Evolutionary conservation across 768 basidiomycete genomes (phyloP).

Genomic region (Wakefieldia striispora): DNA sequence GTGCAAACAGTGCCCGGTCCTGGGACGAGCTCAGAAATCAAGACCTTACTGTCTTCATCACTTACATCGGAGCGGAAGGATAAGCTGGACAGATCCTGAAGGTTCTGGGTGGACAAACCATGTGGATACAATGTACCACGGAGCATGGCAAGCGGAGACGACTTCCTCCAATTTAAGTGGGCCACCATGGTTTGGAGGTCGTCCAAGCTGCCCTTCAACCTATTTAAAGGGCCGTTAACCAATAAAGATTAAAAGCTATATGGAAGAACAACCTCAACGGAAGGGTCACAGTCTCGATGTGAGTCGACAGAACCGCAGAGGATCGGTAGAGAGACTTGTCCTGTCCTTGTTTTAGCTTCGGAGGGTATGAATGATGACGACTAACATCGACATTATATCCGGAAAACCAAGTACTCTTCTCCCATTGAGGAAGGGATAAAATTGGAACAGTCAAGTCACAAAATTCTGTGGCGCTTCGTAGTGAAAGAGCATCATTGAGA

Average conservation of each 20-base stretch:
- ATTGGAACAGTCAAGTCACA: constrained; percentile 53
- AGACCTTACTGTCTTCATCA: background rate
- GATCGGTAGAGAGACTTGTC: constrained; percentile 41
- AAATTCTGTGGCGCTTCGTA: constrained; percentile 49
- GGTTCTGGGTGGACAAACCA: constrained; percentile 19
- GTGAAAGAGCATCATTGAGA: constrained; percentile 62
- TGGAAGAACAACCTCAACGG: constrained; percentile 50
- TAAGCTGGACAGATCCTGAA: constrained; percentile 39
- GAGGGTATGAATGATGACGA: constrained; percentile 9
- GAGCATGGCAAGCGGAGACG: constrained; percentile 54
- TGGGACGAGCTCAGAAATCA: constrained; percentile 1
- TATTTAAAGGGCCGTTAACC: constrained; percentile 12
- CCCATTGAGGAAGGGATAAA: constrained; percentile 45
- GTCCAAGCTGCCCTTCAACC: constrained; percentile 34
- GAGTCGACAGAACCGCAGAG: constrained; percentile 57
- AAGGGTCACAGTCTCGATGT: constrained; percentile 57
- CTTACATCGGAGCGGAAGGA: constrained; percentile 34
- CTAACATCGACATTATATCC: constrained; percentile 15
- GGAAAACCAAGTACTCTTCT: constrained; percentile 28
- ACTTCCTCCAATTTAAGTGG: constrained; percentile 52
- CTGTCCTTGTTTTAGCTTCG: constrained; percentile 23
- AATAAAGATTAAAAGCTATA: background rate
- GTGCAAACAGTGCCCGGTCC: constrained; percentile 34
- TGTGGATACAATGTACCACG: constrained; percentile 51
- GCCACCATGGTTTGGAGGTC: constrained; percentile 45